Evolutionary conservation across 495 filamentous ascomycete genomes (phyloP).

Genomic region (Pseudoneurospora amorphoporcata): DNA sequence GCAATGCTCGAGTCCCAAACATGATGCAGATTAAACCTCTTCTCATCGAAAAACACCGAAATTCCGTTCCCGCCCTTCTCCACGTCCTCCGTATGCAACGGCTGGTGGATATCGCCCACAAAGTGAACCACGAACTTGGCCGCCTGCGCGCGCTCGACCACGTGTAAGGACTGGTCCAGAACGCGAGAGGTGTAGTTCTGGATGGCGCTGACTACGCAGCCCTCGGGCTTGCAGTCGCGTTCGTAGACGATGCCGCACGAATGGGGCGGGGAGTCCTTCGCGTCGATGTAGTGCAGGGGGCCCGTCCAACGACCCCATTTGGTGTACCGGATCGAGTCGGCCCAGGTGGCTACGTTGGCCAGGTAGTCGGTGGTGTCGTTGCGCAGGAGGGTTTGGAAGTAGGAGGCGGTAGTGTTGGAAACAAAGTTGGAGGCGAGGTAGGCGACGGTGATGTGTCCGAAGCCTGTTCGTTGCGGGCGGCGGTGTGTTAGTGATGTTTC

Average conservation of each 20-base stretch:
- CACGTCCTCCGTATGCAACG: slow-evolving; percentile 51
- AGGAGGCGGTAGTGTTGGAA: slow-evolving; percentile 26
- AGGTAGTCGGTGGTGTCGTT: slow-evolving; percentile 44
- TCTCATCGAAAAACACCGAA: slow-evolving; percentile 41
- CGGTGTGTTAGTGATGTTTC: background rate
- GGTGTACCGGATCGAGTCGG: slow-evolving; percentile 51
- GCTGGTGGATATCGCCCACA: slow-evolving; percentile 57
- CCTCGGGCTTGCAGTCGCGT: slow-evolving; percentile 50
- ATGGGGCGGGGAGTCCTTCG: slow-evolving; percentile 50
- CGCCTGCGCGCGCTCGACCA: slow-evolving; percentile 35
- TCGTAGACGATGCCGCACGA: slow-evolving; percentile 48
- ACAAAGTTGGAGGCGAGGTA: slow-evolving; percentile 41
- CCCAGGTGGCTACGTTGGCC: slow-evolving; percentile 52
- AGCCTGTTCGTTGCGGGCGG: slow-evolving; percentile 18
- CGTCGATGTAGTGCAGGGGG: slow-evolving; percentile 65
- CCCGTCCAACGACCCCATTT: slow-evolving; percentile 44
- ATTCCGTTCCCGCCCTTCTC: slow-evolving; percentile 52
- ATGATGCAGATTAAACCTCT: slow-evolving; percentile 44
- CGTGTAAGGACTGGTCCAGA: slow-evolving; percentile 28
- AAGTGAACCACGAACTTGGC: slow-evolving; percentile 58
- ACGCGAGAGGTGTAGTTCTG: slow-evolving; percentile 47
- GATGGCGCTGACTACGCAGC: slow-evolving; percentile 54
- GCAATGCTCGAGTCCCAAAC: slow-evolving; percentile 54
- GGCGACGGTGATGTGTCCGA: slow-evolving; percentile 53
- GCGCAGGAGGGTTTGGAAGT: slow-evolving; percentile 32